Conservation (phyloP, 192 early-diverging fungal species). For the Backusella psychrophila region DNA sequence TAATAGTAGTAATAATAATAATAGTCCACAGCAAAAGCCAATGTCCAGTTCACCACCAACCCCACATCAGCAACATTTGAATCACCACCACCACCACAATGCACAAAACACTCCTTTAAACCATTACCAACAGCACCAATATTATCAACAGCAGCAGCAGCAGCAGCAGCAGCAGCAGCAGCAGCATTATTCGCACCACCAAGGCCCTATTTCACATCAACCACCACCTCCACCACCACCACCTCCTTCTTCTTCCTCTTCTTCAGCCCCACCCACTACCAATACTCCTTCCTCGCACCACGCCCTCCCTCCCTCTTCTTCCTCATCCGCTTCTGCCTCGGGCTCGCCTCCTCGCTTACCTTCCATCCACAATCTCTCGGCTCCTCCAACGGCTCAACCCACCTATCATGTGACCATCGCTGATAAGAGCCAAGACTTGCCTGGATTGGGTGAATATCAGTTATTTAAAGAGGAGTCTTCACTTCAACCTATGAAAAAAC, state of each 20-base stretch:
- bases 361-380: slow-evolving; percentile 26
- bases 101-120: not conserved
- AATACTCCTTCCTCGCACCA: not conserved
- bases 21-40: not conserved
- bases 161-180: not conserved
- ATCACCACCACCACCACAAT: not conserved
- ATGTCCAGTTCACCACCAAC: not conserved
- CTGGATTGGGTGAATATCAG: slow-evolving; percentile 3
- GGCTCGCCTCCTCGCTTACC: slow-evolving; percentile 15
- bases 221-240: not conserved
- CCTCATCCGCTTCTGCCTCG: not conserved
- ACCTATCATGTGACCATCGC: not conserved
- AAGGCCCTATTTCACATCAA: not conserved
- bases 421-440: slow-evolving; percentile 9
- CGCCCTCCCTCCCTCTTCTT: not conserved
- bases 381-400: not conserved
- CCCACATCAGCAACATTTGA: not conserved
- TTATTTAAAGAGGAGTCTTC: slow-evolving; percentile 11
- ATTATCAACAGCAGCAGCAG: not conserved
- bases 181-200: not conserved
- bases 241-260: slow-evolving; percentile 1
- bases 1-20: not conserved
- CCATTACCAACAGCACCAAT: not conserved
- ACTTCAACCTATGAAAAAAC: slow-evolving; percentile 18
- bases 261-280: not conserved